Base-by-base conservation (phyloP, 2,329 filamentous ascomycete species). In the Hortaea werneckii region DNA sequence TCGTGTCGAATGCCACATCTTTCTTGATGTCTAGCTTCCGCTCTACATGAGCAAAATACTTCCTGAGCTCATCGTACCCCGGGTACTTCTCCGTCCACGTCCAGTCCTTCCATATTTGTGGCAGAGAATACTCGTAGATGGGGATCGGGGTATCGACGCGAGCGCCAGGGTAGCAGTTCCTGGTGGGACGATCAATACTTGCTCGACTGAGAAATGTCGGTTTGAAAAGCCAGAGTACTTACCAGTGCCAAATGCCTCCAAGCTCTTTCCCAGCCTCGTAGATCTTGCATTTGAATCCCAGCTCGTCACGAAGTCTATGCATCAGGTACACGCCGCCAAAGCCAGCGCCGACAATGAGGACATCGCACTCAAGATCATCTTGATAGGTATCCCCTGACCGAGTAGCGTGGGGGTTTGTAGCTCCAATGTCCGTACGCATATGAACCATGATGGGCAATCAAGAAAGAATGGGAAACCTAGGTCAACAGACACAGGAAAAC, bases 31-130 rank as follows among this genome's bases (percentile, higher is more conserved):
- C 63, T 8, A 78, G 54, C 2, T 74, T 68, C 40, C 74, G 71
- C 41, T 79, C 78, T n/a, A 80, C 73, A 37, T 79, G 74, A 11
- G 76, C 69, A 54, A 82, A 82, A 58, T 82, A 82, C 3, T 41
- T 29, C 10, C 46, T n/a, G 6, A 48, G 46, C 29, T 44, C 46
- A 37, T 40, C 29, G n/a, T 26, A 41, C 2, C 30, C 29, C 2
- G 46, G 46, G 30, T 41, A 48, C 26, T 42, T 40, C 32, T 48
- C 46, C 3, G 26, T 26, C 42, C 41, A 48, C 27, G 65, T 77
- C 77, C 76, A 81, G 3, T 71, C 71, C 57, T 47, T 47, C 42
- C 46, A 44, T 13, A 48, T 28, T 20, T 35, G 7, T 13, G 42
- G 42, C 5, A 44, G 10, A 11, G 37, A 41, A 11, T 29, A 45